Conservation (phyloP, 2,329 filamentous ascomycete species). For the Diplodia sapinea region DNA sequence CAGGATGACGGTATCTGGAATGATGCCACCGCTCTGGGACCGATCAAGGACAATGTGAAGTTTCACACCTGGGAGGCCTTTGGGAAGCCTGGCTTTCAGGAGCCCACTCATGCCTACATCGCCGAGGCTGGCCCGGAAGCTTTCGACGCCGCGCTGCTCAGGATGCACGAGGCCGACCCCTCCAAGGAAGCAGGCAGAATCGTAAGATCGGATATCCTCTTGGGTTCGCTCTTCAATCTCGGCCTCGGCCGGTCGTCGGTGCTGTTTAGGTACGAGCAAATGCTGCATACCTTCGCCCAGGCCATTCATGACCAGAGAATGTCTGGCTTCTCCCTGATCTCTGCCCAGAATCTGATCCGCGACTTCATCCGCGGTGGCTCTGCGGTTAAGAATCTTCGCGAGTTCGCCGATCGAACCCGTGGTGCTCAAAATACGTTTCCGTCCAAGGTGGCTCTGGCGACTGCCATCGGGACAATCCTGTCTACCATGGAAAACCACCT, state of each 20-base stretch:
- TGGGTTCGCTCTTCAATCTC: constrained; percentile 66
- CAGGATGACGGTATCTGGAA: constrained; percentile 49
- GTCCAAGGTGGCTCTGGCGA: constrained; percentile 51
- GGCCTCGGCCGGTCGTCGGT: constrained; percentile 74
- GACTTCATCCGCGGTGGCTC: constrained; percentile 50
- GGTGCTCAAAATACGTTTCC: constrained; percentile 44
- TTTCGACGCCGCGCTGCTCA: constrained; percentile 66
- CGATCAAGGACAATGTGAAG: constrained; percentile 39
- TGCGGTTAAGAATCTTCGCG: constrained; percentile 43
- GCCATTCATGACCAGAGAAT: constrained; percentile 53
- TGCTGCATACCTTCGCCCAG: constrained; percentile 59
- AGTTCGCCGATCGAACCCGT: constrained; percentile 48
- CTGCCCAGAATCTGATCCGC: constrained; percentile 60
- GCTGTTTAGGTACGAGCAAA: constrained; percentile 68
- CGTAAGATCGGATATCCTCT: constrained; percentile 45
- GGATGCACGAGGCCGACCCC: constrained; percentile 48
- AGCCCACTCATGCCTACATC: constrained; percentile 60
- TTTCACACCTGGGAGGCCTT: constrained; percentile 76
- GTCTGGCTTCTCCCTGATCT: constrained; percentile 57
- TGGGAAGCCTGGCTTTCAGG: constrained; percentile 48
- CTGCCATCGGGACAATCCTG: constrained; percentile 48
- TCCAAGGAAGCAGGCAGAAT: constrained; percentile 47
- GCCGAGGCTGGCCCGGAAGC: constrained; percentile 70
- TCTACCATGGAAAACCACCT: constrained; percentile 50
- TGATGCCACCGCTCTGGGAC: constrained; percentile 43